Evolutionary conservation across 2,329 filamentous ascomycete species (phyloP).

Genomic region (Epichloe coenophiala): DNA sequence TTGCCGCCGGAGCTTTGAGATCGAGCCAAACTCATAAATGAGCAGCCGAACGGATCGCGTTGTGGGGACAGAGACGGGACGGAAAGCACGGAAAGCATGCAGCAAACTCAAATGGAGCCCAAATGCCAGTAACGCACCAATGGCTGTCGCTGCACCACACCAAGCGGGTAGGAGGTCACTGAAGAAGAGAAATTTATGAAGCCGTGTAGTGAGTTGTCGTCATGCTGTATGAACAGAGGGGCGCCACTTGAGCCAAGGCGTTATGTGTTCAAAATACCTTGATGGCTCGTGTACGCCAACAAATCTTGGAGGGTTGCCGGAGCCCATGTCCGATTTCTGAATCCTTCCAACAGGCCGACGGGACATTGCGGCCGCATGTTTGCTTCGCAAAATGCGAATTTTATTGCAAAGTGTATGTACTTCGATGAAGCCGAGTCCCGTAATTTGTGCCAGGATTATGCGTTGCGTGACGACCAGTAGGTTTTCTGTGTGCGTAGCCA

Average conservation of each 20-base stretch:
- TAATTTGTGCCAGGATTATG: neutral
- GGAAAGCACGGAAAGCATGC: neutral
- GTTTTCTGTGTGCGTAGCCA: neutral
- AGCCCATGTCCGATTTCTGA: neutral
- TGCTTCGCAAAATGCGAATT: neutral
- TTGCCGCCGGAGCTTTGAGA: neutral
- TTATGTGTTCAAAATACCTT: neutral
- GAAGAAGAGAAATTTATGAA: too few species aligned
- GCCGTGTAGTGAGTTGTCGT: too few species aligned
- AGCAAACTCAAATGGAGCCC: neutral
- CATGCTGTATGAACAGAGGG: too few species aligned
- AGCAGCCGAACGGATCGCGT: neutral
- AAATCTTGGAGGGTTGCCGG: neutral
- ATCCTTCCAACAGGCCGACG: neutral
- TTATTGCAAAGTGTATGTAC: neutral
- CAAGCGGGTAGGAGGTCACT: too few species aligned
- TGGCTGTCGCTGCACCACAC: neutral
- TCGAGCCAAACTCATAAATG: too few species aligned
- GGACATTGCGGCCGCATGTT: neutral
- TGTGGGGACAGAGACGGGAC: neutral
- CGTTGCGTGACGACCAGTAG: neutral
- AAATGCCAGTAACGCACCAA: neutral
- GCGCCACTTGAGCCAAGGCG: neutral
- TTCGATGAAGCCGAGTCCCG: neutral
- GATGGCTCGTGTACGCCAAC: neutral